These are phyloP conservation scores for Veloporphyrellus conicus DNA, from an alignment of 1,284 basidiomycete genomes.

Conservation along the genomic window DNA sequence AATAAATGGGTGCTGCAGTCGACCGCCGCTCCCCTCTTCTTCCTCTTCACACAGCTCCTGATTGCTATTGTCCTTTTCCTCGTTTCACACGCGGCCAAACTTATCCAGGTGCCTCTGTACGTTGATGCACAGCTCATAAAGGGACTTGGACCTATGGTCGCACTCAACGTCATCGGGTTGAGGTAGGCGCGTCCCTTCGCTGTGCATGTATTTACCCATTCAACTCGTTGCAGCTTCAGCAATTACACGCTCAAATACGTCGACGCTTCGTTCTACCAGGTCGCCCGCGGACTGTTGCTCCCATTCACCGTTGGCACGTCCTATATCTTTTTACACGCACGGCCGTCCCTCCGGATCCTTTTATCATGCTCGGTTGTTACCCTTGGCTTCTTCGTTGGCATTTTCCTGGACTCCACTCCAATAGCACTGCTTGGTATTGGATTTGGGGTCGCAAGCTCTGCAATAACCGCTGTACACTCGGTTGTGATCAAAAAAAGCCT, in stretches of 20 bases:
- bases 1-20: conserved; percentile 78
- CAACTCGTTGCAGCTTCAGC: conserved; percentile 57
- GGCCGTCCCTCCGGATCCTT: conserved; percentile 70
- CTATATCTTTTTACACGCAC: conserved; percentile 62
- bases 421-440: conserved; percentile 61
- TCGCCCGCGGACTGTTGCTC: conserved; percentile 81
- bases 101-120: conserved; percentile 58
- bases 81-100: conserved; percentile 53
- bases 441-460: conserved; percentile 74
- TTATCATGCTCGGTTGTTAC: conserved; percentile 72
- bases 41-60: conserved; percentile 74
- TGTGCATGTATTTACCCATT: not conserved
- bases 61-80: conserved; percentile 77
- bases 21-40: conserved; percentile 74
- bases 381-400: conserved; percentile 78
- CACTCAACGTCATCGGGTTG: conserved; percentile 73
- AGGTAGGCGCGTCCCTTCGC: conserved; percentile 45
- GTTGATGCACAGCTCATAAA: conserved; percentile 61
- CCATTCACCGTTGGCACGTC: conserved; percentile 84
- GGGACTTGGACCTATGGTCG: conserved; percentile 69
- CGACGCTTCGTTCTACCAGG: conserved; percentile 88
- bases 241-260: conserved; percentile 90
- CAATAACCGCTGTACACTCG: conserved; percentile 77
- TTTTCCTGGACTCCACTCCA: conserved; percentile 68
- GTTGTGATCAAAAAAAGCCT: conserved; percentile 83